Evolutionary conservation across 441 rosid species (phyloP).

Genomic region (Adansonia rubrostipa): DNA sequence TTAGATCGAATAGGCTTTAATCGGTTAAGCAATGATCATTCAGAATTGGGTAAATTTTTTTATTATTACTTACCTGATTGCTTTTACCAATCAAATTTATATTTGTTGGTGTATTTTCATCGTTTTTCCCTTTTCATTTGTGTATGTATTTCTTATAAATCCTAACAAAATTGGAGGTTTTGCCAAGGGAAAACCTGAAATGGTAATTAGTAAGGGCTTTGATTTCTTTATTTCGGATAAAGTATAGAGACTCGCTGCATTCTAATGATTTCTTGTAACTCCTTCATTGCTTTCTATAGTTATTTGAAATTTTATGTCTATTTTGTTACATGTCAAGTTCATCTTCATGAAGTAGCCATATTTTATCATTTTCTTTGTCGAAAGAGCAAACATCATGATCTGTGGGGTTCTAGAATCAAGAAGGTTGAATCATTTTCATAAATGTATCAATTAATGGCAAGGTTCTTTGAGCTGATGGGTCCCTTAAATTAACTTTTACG

Average conservation of each 20-base stretch:
- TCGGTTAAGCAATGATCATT: background rate
- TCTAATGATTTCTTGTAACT: background rate
- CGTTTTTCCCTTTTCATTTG: background rate
- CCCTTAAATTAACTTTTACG: background rate
- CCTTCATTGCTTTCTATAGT: background rate
- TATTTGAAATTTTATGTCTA: background rate
- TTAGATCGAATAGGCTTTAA: background rate
- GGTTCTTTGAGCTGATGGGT: background rate
- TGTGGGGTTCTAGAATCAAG: background rate
- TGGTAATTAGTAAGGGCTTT: background rate
- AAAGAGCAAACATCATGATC: background rate
- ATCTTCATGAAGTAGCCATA: background rate
- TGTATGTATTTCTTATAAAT: background rate
- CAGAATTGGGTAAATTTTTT: background rate
- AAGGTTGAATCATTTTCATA: conserved; percentile 13
- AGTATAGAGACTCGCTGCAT: background rate
- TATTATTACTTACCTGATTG: background rate
- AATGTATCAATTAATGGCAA: background rate
- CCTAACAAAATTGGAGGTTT: background rate
- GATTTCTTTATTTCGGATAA: background rate
- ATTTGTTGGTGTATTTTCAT: background rate
- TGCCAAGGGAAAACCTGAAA: background rate
- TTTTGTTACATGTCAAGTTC: background rate
- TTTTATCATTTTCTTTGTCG: background rate
- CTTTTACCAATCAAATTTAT: background rate